Conservation (phyloP, 2,329 filamentous ascomycete genomes). For the Fusarium keratoplasticum region DNA sequence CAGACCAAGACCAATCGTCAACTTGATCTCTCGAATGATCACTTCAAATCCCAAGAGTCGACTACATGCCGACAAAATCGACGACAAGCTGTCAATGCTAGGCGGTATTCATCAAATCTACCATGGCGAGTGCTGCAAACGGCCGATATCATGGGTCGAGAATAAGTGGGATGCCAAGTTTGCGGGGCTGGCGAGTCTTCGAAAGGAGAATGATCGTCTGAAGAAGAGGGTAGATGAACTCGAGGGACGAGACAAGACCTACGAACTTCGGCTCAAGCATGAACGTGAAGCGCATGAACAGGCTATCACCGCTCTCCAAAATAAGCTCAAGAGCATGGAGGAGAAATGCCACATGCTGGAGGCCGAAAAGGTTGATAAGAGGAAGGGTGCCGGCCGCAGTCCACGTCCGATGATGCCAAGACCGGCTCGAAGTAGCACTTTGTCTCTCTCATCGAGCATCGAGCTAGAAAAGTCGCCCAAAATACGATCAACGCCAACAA, state of each 20-base stretch:
- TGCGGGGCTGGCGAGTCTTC: constrained; percentile 43
- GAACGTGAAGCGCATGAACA: constrained; percentile 51
- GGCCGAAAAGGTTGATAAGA: constrained; percentile 38
- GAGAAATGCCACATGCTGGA: constrained; percentile 47
- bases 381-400: constrained; percentile 33
- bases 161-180: constrained; percentile 53
- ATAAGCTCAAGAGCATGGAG: constrained; percentile 52
- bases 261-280: constrained; percentile 52
- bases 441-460: constrained; percentile 20
- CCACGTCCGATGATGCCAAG: constrained; percentile 33
- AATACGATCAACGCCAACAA: constrained; percentile 40
- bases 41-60: constrained; percentile 47
- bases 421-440: constrained; percentile 28
- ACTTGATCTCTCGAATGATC: constrained; percentile 53
- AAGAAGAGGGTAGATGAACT: constrained; percentile 50
- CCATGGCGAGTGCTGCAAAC: constrained; percentile 59
- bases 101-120: constrained; percentile 62
- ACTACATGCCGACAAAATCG: constrained; percentile 51
- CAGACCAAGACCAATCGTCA: constrained; percentile 54
- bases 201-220: constrained; percentile 49
- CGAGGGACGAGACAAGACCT: constrained; percentile 55
- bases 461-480: constrained; percentile 38
- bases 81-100: constrained; percentile 56
- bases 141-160: constrained; percentile 51
- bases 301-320: constrained; percentile 48